phyloP scores from a whole-genome alignment of 148 eudicot species.

The Fagopyrum esculentum region DNA sequence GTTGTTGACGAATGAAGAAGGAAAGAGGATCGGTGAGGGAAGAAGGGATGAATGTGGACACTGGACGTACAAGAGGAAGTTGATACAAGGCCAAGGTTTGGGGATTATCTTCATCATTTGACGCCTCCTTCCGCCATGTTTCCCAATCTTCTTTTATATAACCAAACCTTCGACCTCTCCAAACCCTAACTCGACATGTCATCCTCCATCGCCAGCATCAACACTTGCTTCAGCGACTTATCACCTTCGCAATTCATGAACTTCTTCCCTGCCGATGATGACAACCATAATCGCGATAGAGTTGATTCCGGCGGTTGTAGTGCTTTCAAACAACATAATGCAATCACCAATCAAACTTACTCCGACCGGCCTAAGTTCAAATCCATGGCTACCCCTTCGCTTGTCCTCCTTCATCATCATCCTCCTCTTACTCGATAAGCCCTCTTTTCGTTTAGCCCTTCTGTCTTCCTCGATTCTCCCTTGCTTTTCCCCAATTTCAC shows the following conservation, averaged over 20 bases:
- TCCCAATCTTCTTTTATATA: background rate
- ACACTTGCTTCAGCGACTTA: constrained; percentile 16
- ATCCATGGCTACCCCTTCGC: constrained; percentile 45
- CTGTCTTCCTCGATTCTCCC: constrained; percentile 73
- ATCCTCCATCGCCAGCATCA: constrained; percentile 45
- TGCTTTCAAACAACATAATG: background rate
- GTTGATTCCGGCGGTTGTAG: background rate
- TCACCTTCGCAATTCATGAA: constrained; percentile 29
- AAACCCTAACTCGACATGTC: constrained; percentile 26
- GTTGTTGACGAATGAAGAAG: too few species aligned
- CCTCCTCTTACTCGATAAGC: constrained; percentile 33
- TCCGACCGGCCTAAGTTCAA: constrained; percentile 46
- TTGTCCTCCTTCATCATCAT: constrained; percentile 27
- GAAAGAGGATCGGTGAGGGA: too few species aligned
- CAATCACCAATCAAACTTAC: constrained; percentile 3
- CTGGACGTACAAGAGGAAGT: too few species aligned
- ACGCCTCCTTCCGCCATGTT: background rate
- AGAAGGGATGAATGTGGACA: too few species aligned
- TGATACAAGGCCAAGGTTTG: too few species aligned
- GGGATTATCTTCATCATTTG: too few species aligned
- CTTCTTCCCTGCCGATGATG: constrained; percentile 33
- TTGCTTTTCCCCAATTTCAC: constrained; percentile 32
- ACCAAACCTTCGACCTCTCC: background rate
- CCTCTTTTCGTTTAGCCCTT: constrained; percentile 57
- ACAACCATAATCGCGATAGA: constrained; percentile 15